Base-by-base conservation (phyloP, 805 yeast genomes). In the Saccharomycopsis vini region DNA sequence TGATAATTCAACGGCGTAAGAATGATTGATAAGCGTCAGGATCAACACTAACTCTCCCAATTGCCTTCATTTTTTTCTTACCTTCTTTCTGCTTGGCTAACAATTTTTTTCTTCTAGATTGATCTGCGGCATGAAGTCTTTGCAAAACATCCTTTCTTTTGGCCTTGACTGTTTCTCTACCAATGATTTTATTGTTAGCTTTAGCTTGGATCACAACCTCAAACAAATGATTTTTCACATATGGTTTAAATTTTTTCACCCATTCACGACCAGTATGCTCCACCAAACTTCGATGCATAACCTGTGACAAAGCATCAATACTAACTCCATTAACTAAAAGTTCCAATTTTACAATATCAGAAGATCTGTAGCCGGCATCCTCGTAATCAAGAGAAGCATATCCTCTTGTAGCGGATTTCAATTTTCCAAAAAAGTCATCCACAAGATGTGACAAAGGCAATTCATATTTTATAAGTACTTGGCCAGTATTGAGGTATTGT, bases 381-480 rank as follows among this genome's bases (percentile, higher is more conserved):
- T 92, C 97, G 56, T 90, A 90, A 62, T 90, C 97, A 42, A 90
- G 67, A 0, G 96, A 85, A 0, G 95, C 97, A 62, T 85, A 90
- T 1, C 98, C 98, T 56, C 79, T 77, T 0, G 97, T 86, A 1
- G 78, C 72, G 1, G 96, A 89, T 59, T 90, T 90, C 46, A 90
- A 68, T 58, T 84, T 86, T 2, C 97, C 97, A 61, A 92, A 89
- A 60, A 90, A 90, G 62, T 92, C 96, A 57, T 90, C 97, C 4
- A 92, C 95, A 29, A 90, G 65, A 56, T 87, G 94, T 0, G 95
- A 82, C 41, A 92, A 69, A 2, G 98, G 97, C 4, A 90, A 62
- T 46, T 78, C 75, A 61, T 88, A 92, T 54, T 79, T 81, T 53
- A 89, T 61, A 44, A 86, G 61, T 0, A 85, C 90, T 61, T 90